phyloP scores from a whole-genome alignment of 2,329 filamentous ascomycete species.

The Colletotrichum tanaceti region DNA sequence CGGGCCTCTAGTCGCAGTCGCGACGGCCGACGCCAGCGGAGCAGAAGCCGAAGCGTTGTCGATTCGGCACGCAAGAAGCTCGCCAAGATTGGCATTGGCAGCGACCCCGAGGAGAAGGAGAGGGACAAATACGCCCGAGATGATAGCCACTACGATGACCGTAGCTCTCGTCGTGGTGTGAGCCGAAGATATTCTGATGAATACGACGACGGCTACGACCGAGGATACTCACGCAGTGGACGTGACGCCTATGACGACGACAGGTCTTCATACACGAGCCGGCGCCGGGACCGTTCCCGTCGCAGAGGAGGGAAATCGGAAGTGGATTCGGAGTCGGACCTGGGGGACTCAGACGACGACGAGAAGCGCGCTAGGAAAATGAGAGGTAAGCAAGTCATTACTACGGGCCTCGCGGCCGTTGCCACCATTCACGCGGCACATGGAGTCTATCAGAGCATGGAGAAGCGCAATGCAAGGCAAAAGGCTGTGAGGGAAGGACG shows the following conservation, averaged over 20 bases:
- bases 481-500: constrained; percentile 66
- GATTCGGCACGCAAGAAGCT: constrained; percentile 71
- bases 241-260: constrained; percentile 60
- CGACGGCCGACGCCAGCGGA: constrained; percentile 48
- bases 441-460: constrained; percentile 69
- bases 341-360: constrained; percentile 69
- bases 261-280: constrained; percentile 55
- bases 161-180: constrained; percentile 51
- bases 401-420: constrained; percentile 66
- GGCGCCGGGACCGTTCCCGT: constrained; percentile 51
- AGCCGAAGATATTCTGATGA: constrained; percentile 56
- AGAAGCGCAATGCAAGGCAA: constrained; percentile 64
- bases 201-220: constrained; percentile 59
- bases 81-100: constrained; percentile 70
- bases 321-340: constrained; percentile 64
- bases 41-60: constrained; percentile 74
- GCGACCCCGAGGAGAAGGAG: constrained; percentile 56
- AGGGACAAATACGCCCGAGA: constrained; percentile 52
- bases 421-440: constrained; percentile 71
- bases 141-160: constrained; percentile 57
- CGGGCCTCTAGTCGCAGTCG: constrained; percentile 38
- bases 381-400: constrained; percentile 72
- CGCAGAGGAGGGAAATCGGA: constrained; percentile 56
- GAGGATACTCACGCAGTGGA: constrained; percentile 54
- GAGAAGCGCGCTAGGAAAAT: constrained; percentile 66